A percentile compares a stretch with the other conserved stretches of the same genome.
phyloP scores from a whole-genome alignment of 148 eudicot genomes.

The Spergularia marina region DNA sequence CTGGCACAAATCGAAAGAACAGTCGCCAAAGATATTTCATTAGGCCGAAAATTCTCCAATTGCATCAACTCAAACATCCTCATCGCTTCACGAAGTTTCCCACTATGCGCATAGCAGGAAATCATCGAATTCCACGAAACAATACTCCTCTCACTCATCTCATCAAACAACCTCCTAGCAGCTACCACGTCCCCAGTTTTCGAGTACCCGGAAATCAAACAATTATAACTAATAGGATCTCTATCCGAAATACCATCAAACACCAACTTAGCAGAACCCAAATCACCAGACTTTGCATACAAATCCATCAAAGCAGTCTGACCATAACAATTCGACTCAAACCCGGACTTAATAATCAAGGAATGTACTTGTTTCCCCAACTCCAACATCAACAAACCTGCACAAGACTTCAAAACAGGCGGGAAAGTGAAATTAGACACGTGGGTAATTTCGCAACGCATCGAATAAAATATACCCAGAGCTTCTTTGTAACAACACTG shows the following conservation, averaged over 20 bases:
- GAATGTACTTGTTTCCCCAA: constrained; percentile 56
- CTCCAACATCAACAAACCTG: constrained; percentile 36
- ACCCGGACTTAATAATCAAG: constrained; percentile 42
- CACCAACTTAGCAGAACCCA: constrained; percentile 40
- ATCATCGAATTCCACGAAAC: constrained; percentile 65
- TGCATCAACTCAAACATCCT: constrained; percentile 54
- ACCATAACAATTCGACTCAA: constrained; percentile 42
- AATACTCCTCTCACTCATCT: constrained; percentile 46
- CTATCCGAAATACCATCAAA: constrained; percentile 46
- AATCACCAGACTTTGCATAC: constrained; percentile 48
- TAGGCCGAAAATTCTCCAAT: constrained; percentile 35
- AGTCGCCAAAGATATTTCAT: constrained; percentile 43
- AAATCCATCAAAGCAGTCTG: constrained; percentile 53
- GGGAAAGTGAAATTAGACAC: constrained; percentile 37
- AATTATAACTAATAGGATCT: constrained; percentile 48
- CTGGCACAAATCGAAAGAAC: constrained; percentile 54
- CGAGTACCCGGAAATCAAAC: constrained; percentile 49
- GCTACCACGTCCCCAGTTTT: constrained; percentile 38
- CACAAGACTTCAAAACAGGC: constrained; percentile 48
- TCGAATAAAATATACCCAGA: constrained; percentile 34
- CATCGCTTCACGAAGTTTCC: constrained; percentile 44
- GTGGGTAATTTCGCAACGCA: constrained; percentile 35
- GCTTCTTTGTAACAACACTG: constrained; percentile 35
- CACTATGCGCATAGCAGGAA: constrained; percentile 45
- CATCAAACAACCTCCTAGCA: constrained; percentile 52